phyloP scores from a whole-genome alignment of 2,329 filamentous ascomycete species.

The Colletotrichum sp. region DNA sequence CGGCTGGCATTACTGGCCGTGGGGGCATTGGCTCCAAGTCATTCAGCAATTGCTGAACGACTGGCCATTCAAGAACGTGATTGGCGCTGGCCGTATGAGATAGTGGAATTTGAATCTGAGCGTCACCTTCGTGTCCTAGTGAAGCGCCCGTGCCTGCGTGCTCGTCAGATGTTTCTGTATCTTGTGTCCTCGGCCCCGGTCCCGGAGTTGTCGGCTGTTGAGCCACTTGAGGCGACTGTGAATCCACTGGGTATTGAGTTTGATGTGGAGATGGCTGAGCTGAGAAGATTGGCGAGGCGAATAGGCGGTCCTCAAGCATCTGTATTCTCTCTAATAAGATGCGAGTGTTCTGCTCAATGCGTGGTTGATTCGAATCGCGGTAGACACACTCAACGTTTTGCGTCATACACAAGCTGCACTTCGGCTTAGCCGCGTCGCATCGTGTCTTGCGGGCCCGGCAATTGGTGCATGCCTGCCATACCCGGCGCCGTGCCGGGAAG shows the following conservation, averaged over 20 bases:
- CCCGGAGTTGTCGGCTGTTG: neutral
- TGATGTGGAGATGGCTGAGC: neutral
- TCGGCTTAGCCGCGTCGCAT: constrained; percentile 32
- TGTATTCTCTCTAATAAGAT: constrained; percentile 33
- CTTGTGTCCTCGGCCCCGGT: neutral
- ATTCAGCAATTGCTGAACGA: constrained; percentile 23
- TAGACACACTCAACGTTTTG: constrained; percentile 34
- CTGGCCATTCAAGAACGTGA: constrained; percentile 26
- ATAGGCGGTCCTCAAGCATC: constrained; percentile 29
- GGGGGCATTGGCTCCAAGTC: neutral
- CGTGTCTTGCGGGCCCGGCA: constrained; percentile 34
- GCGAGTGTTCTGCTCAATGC: constrained; percentile 32
- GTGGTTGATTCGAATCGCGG: constrained; percentile 30
- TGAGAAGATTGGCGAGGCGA: constrained; percentile 19
- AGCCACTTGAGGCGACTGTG: neutral
- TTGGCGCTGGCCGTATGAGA: constrained; percentile 28
- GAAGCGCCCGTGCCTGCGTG: neutral
- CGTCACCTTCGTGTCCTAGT: neutral
- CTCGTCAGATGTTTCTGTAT: neutral
- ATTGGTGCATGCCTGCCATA: constrained; percentile 31
- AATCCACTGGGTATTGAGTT: neutral
- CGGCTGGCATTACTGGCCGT: neutral
- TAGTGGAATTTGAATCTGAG: constrained; percentile 22
- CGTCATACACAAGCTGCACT: constrained; percentile 29
- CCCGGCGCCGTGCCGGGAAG: constrained; percentile 20